Evolutionary conservation across 1,284 basidiomycete species (phyloP), one percentile per base, ranked within the genome.

Genomic region (Cryptococcus floricola): DNA sequence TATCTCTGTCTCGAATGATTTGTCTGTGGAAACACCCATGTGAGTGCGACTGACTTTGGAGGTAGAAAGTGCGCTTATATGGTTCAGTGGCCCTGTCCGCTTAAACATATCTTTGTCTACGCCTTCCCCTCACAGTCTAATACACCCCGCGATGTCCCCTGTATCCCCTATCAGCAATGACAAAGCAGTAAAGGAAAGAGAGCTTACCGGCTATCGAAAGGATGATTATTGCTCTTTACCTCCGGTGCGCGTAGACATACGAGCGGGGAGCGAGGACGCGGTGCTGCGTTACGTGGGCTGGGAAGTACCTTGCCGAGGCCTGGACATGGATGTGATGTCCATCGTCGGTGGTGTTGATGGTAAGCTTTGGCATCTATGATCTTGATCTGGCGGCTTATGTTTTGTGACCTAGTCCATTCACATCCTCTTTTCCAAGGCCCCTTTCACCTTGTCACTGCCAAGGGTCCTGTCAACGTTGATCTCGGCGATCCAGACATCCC

Each of bases 381-480:
- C 9, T 39, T 37, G n/a, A 38, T 12, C 14, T 23, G 23, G 14
- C 25, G 39, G 25, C 42, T 25, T n/a, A 46, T 23, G 4, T 39
- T 34, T 12, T 3, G 3, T 5, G 5, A 19, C 5, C 6, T 39
- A 58, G 59, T 61, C 0, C 39, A 56, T 27, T 45, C 55, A 4
- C 60, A 64, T 42, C 50, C 58, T n/a, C 28, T 50, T 9, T 61
- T 56, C 48, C 52, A 61, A 50, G 60, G 60, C 6, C 25, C 23
- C 3, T 53, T 59, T 39, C 50, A 38, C 5, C 34, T 61, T 6
- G 10, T 38, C 9, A 56, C 60, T 9, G 46, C 52, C 4, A 39
- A 53, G 12, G 62, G 62, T n/a, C 37, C 37, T 4, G 52, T 64
- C 46, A n/a, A 23, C 19, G 51, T 64, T 6, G 51, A 52, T 23